These are phyloP conservation scores for Davidsoniella australis DNA, from an alignment of 2,329 filamentous ascomycete genomes.

Conservation along the genomic window DNA sequence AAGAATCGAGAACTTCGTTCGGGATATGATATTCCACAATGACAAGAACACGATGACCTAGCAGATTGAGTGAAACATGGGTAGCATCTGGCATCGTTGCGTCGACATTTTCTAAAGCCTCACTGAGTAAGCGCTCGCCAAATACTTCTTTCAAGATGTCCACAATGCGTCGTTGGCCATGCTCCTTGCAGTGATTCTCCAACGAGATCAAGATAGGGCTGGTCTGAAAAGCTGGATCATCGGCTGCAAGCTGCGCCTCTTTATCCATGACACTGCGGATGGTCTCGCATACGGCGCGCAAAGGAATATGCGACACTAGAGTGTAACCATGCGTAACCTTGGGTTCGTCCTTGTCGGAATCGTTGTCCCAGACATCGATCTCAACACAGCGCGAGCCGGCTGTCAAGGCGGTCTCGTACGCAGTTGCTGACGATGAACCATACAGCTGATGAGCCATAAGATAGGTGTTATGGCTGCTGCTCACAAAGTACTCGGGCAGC, in stretches of 20 bases:
- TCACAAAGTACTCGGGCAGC: slow-evolving; percentile 54
- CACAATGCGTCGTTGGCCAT: slow-evolving; percentile 43
- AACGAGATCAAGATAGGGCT: slow-evolving; percentile 47
- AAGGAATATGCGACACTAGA: slow-evolving; percentile 46
- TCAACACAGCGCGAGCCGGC: slow-evolving; percentile 54
- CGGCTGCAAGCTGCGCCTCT: slow-evolving; percentile 28
- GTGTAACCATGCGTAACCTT: slow-evolving; percentile 58
- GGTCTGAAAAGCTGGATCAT: slow-evolving; percentile 23
- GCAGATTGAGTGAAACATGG: slow-evolving; percentile 40
- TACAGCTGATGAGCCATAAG: slow-evolving; percentile 52
- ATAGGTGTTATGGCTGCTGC: slow-evolving; percentile 59
- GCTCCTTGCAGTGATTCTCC: slow-evolving; percentile 46
- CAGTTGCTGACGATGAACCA: slow-evolving; percentile 42
- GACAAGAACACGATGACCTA: slow-evolving; percentile 46
- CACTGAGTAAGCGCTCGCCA: slow-evolving; percentile 40
- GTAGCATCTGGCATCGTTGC: slow-evolving; percentile 33
- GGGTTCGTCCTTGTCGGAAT: slow-evolving; percentile 41
- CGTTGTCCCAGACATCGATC: slow-evolving; percentile 56
- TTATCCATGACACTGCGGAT: slow-evolving; percentile 45
- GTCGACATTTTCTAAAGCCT: slow-evolving; percentile 37
- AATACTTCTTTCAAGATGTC: slow-evolving; percentile 49
- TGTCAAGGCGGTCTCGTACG: slow-evolving; percentile 44
- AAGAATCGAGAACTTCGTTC: slow-evolving; percentile 27
- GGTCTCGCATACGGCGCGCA: slow-evolving; percentile 47
- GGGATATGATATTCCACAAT: slow-evolving; percentile 51